These are phyloP conservation scores for Rhizopogon salebrosus DNA, from an alignment of 768 basidiomycete species.

Conservation along the genomic window DNA sequence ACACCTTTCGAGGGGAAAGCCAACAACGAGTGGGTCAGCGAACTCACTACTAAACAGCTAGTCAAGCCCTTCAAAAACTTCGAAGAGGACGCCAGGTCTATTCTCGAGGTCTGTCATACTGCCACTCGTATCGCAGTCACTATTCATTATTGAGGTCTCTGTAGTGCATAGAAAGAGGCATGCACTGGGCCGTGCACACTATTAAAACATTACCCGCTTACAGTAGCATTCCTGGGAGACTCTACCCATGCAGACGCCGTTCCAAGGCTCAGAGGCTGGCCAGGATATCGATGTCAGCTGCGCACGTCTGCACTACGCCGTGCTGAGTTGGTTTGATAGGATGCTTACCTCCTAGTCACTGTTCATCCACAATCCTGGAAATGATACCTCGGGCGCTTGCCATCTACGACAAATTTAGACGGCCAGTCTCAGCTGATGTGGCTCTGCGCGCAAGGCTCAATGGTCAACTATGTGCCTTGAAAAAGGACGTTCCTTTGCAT, in stretches of 20 bases:
- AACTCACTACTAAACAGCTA: constrained; percentile 41
- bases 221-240: constrained; percentile 42
- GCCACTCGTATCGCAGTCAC: not conserved
- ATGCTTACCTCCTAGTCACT: constrained; percentile 31
- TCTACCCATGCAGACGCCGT: constrained; percentile 37
- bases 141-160: not conserved
- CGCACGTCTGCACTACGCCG: not conserved
- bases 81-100: constrained; percentile 54
- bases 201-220: constrained; percentile 47
- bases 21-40: constrained; percentile 47
- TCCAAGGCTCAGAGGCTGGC: constrained; percentile 39
- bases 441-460: constrained; percentile 17
- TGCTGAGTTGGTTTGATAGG: constrained; percentile 12
- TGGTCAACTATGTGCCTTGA: not conserved
- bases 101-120: constrained; percentile 43
- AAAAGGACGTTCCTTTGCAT: not conserved
- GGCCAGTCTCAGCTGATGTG: constrained; percentile 38
- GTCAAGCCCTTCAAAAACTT: constrained; percentile 41
- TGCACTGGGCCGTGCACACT: constrained; percentile 62
- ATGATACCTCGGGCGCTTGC: constrained; percentile 36
- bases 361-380: constrained; percentile 23
- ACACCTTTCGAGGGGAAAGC: constrained; percentile 12
- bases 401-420: constrained; percentile 47
- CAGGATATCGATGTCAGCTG: constrained; percentile 36
- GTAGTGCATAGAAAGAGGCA: constrained; percentile 49